Conservation (phyloP, 257 asterid genomes). For the Solanum appendiculatum region DNA sequence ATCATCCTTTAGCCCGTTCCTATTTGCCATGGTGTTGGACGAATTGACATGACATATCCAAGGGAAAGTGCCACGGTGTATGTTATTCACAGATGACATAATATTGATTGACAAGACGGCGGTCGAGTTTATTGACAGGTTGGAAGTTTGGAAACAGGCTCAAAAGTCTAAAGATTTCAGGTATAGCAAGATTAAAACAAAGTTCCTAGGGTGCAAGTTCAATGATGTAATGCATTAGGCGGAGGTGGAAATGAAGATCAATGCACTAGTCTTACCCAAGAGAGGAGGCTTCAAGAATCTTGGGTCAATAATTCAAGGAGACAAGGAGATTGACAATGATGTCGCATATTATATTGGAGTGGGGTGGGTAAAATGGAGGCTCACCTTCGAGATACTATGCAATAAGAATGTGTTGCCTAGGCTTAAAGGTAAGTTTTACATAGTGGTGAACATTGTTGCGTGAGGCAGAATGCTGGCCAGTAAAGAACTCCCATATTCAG, state of each 20-base stretch:
- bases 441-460: not conserved
- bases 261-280: not conserved
- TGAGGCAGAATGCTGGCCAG: not conserved
- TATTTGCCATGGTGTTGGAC: not conserved
- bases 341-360: not conserved
- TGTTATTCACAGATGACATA: not conserved
- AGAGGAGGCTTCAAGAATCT: not conserved
- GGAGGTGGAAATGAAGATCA: too few relatives aligned
- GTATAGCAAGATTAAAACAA: too few relatives aligned
- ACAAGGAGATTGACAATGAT: not conserved
- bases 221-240: too few relatives aligned
- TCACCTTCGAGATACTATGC: not conserved
- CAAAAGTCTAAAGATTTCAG: not conserved
- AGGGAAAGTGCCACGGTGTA: not conserved
- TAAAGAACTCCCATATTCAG: not conserved
- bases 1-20: not conserved
- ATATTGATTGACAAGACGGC: not conserved
- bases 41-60: not conserved
- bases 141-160: not conserved
- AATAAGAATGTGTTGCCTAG: not conserved
- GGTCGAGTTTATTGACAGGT: not conserved
- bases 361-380: not conserved
- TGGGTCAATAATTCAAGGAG: not conserved
- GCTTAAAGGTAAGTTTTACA: not conserved
- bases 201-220: too few relatives aligned